A percentile compares a stretch with the other conserved stretches of the same genome.
Evolutionary conservation across 495 filamentous ascomycete species (phyloP).

Genomic region (Hypomontagnella submonticulosa): DNA sequence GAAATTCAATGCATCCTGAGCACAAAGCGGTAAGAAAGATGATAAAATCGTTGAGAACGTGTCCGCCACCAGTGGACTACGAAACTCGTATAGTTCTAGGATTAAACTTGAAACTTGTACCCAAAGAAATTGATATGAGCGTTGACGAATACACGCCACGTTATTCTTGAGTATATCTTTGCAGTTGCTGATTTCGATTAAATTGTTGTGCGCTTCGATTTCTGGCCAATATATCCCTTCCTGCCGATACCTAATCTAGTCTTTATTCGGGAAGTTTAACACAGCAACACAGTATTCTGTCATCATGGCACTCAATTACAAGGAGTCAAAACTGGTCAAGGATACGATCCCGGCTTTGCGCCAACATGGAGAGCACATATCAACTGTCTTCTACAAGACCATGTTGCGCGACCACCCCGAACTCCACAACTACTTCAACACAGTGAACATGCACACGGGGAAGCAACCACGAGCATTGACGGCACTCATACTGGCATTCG

Average conservation of each 20-base stretch:
- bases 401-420: constrained; percentile 72
- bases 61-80: constrained; percentile 16
- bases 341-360: constrained; percentile 62
- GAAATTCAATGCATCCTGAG: constrained; percentile 17
- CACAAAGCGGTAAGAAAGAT: constrained; percentile 25
- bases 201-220: background rate
- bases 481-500: constrained; percentile 73
- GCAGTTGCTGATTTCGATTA: background rate
- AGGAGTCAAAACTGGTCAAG: constrained; percentile 56
- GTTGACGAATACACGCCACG: constrained; percentile 1
- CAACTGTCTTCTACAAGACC: constrained; percentile 73
- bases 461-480: constrained; percentile 74
- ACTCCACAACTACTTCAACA: constrained; percentile 76
- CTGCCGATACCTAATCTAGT: background rate
- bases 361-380: constrained; percentile 73
- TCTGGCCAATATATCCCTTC: background rate
- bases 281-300: constrained; percentile 7
- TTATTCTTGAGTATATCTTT: background rate
- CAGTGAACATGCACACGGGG: constrained; percentile 73
- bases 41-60: constrained; percentile 22
- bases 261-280: background rate
- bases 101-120: constrained; percentile 9
- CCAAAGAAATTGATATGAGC: constrained; percentile 6
- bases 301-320: constrained; percentile 57
- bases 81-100: constrained; percentile 23